Percentiles rank a stretch among this genome's conserved stretches.
phyloP scores from a whole-genome alignment of 2,329 filamentous ascomycete genomes.

The Ophiosphaerella korrae region DNA sequence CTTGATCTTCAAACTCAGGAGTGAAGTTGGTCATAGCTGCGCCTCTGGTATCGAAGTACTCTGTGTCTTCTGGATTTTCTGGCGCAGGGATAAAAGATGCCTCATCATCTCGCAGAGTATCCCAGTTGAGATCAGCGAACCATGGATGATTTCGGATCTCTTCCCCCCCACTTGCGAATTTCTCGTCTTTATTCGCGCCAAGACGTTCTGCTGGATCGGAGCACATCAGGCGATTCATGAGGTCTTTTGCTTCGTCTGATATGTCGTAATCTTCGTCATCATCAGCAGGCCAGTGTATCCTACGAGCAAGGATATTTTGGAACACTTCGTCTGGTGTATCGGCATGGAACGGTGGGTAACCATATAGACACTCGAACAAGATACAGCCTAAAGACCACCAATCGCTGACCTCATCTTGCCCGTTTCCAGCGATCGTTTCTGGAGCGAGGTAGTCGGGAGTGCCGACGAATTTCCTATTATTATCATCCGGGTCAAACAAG shows the following conservation, averaged over 20 bases:
- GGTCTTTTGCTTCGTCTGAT: constrained; percentile 86
- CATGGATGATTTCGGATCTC: constrained; percentile 90
- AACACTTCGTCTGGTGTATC: constrained; percentile 90
- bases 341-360: constrained; percentile 91
- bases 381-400: constrained; percentile 99
- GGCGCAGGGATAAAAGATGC: constrained; percentile 92
- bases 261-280: constrained; percentile 74
- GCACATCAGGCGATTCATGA: constrained; percentile 91
- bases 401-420: constrained; percentile 97
- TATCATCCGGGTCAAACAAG: constrained; percentile 93
- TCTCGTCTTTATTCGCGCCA: constrained; percentile 84
- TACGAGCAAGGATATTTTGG: constrained; percentile 89
- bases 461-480: constrained; percentile 88
- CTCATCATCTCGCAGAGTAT: constrained; percentile 88
- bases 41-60: constrained; percentile 93
- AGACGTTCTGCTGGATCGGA: constrained; percentile 80
- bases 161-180: constrained; percentile 79
- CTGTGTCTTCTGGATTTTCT: constrained; percentile 94
- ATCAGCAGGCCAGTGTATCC: constrained; percentile 90
- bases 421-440: constrained; percentile 92
- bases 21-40: constrained; percentile 91
- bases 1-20: constrained; percentile 91
- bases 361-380: constrained; percentile 93
- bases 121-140: constrained; percentile 89
- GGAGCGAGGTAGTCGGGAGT: constrained; percentile 97